Conservation (phyloP, 345 rosid species). For the Jatropha curcas region DNA sequence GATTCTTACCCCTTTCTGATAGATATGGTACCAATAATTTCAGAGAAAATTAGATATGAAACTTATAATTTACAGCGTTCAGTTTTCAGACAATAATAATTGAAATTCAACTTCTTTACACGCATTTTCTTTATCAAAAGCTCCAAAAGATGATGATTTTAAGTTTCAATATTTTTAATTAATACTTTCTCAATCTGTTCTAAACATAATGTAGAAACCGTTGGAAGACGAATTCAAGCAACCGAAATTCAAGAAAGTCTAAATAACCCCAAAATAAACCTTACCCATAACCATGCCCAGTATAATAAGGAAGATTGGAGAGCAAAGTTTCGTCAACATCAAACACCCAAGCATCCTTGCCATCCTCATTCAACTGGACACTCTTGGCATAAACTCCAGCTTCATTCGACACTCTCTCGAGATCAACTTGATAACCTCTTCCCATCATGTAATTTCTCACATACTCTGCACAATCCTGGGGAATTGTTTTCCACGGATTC, state of each 20-base stretch:
- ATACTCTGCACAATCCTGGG: constrained; percentile 65
- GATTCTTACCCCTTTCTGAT: not conserved
- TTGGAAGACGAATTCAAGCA: not conserved
- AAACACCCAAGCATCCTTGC: constrained; percentile 82
- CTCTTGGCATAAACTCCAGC: constrained; percentile 60
- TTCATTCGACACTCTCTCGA: constrained; percentile 62
- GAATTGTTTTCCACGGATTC: constrained; percentile 79
- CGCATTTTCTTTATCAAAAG: not conserved
- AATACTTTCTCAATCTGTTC: not conserved
- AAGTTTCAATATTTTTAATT: constrained; percentile 1
- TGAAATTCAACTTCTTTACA: not conserved
- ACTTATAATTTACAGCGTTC: not conserved
- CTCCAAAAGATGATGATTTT: not conserved
- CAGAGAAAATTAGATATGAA: not conserved
- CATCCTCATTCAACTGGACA: constrained; percentile 54
- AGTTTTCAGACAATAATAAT: not conserved
- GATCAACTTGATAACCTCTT: constrained; percentile 57
- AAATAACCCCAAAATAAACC: not conserved
- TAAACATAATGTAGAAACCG: not conserved
- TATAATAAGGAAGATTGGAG: constrained; percentile 87
- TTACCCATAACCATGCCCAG: constrained; percentile 76
- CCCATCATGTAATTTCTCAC: constrained; percentile 69
- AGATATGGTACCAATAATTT: too few species aligned
- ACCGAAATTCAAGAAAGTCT: not conserved
- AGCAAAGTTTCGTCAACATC: constrained; percentile 91